Base-by-base conservation (phyloP, 768 basidiomycete species). In the Suillus hirtellus region DNA sequence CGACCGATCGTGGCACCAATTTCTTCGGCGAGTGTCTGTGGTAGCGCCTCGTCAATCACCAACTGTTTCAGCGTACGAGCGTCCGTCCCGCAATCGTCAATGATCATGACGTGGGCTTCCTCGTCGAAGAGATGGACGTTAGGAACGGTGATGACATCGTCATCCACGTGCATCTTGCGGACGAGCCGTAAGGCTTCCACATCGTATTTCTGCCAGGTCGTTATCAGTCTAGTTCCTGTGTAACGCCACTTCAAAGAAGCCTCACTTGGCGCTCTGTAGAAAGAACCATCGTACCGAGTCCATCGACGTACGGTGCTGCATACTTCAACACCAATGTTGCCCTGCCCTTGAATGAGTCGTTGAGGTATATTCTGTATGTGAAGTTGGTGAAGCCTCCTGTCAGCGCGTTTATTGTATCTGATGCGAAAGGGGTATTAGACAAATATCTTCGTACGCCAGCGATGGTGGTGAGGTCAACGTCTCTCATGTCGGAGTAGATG, bases 311-410 rank as follows among this genome's bases (percentile, higher is more conserved):
- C 34, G 80, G 75, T 56, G 81, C 79, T 11, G 80, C 80, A 73
- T 89, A 85, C 72, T 90, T 90, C 49, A 89, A 67, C 37, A 90
- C 77, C 14, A 86, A 69, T 4, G 85, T 87, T 58, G 70, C 63
- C 4, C 68, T 73, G 0, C 82, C 84, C 43, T 79, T 69, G 62
- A 82, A 75, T 10, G 80, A 77, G 40, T 56, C 65, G 17, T 64
- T 66, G 49, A 88, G 77, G 38, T 70, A 69, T n/a, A 89, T 68
- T 37, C 89, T 81, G 69, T 79, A 90, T n/a, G 79, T 71, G 71
- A 81, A 89, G 72, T 88, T 89, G 37, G 77, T 78, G 24, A 38
- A 59, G 7, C 89, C 89, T 1, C 88, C 89, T 4, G 77, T 72
- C 27, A 89, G 78, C 10, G 71, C 64, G 7, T 71, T 72, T 31